These are phyloP conservation scores for Aspergillus floridensis DNA, from an alignment of 2,329 filamentous ascomycete species.

Conservation along the genomic window DNA sequence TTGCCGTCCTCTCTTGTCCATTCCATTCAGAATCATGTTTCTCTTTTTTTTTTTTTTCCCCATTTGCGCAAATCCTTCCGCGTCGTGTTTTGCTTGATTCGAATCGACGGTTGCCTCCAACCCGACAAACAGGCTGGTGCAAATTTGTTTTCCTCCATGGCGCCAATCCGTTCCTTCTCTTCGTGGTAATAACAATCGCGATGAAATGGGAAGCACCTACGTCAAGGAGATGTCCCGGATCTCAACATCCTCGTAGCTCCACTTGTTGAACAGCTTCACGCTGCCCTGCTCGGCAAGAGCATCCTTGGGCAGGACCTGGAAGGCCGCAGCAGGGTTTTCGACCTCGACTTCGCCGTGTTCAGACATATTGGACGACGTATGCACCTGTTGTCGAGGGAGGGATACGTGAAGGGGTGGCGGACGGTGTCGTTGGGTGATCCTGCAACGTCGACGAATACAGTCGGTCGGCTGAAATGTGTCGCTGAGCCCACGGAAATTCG, in stretches of 20 bases:
- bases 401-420: constrained; percentile 39
- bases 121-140: constrained; percentile 10
- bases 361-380: constrained; percentile 69
- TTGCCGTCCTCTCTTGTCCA: not conserved
- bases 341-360: constrained; percentile 93
- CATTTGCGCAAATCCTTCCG: not conserved
- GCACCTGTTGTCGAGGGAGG: constrained; percentile 40
- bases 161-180: constrained; percentile 1
- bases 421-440: constrained; percentile 40
- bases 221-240: constrained; percentile 99
- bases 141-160: not conserved
- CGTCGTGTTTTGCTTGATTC: constrained; percentile 4
- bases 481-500: constrained; percentile 37
- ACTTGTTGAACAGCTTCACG: constrained; percentile 98
- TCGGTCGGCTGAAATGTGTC: constrained; percentile 38
- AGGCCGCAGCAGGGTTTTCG: constrained; percentile 67
- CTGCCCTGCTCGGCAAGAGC: constrained; percentile 83
- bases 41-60: not conserved
- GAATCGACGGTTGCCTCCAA: not conserved
- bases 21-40: not conserved
- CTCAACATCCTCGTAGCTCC: constrained; percentile 98
- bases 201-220: constrained; percentile 61
- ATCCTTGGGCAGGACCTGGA: constrained; percentile 87
- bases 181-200: constrained; percentile 23
- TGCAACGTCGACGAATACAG: constrained; percentile 36